Evolutionary conservation across 768 basidiomycete genomes (phyloP), one percentile per base, ranked within the genome.

Genomic region (Coprinopsis marcescibilis): DNA sequence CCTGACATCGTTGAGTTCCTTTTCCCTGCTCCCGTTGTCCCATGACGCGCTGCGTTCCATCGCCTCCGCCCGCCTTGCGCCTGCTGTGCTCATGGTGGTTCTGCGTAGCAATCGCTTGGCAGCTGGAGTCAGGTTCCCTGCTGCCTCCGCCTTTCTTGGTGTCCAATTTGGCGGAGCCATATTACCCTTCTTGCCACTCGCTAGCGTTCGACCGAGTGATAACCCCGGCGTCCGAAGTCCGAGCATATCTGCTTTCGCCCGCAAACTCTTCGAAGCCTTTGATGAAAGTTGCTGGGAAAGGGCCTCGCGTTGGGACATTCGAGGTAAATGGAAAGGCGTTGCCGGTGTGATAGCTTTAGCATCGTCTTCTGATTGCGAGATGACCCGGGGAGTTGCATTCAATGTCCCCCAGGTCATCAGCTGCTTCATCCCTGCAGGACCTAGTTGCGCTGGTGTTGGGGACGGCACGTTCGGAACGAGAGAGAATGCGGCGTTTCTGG

Each of bases 371-470:
- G 74, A 66, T 55, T 76, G 70, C 38, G 81, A 80, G 53, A 98
- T 76, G 3, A 96, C 76, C 44, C 95, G 83, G 2, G 96, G 96
- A 7, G 96, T 98, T 13, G 89, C 85, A 53, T 84, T 81, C 19
- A 98, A 72, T 11, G 91, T 93, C 1, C 96, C 96, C 92, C 91
- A 94, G 11, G 96, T 99, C 86, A 98, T 92, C 13, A 99, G 77
- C 55, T 97, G 85, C 57, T 92, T 91, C 43, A 98, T 75, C 1
- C 89, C 87, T 3, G 73, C 69, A 1, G 92, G 80, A 0, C 89
- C 89, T 37, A 97, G 76, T 57, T 89, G 73, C 4, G 81, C 76
- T 0, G 92, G 83, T 5, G 86, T 88, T 1, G 93, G 93, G 0
- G 93, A 90, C 2, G 96, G 95, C 8, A 95, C 65, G 46, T 80